A percentile compares a stretch with the other conserved stretches of the same genome.
phyloP scores from a whole-genome alignment of 2,329 filamentous ascomycete species.

The Hysterium pulicare region DNA sequence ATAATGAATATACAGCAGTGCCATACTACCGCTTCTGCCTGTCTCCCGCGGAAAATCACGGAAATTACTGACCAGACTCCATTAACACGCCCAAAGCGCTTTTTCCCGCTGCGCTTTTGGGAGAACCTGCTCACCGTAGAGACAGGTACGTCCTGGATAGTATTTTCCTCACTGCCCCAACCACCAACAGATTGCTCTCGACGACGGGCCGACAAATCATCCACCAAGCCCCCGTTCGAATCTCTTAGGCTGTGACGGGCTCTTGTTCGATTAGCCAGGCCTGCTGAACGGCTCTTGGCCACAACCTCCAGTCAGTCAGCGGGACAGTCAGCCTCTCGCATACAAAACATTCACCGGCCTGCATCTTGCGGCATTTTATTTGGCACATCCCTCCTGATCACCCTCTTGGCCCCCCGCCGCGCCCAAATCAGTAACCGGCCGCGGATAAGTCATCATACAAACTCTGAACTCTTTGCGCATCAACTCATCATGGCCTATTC shows the following conservation, averaged over 20 bases:
- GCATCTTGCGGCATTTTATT: conserved; percentile 8
- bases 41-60: neutral
- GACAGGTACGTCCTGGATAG: too few species aligned
- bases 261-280: conserved; percentile 5
- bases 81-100: too few species aligned
- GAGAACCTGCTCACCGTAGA: neutral
- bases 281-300: conserved; percentile 7
- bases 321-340: conserved; percentile 6
- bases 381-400: neutral
- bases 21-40: too few species aligned
- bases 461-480: conserved; percentile 5
- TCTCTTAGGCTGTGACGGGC: neutral
- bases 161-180: neutral
- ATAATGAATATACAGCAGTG: too few species aligned
- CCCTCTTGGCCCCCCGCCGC: neutral
- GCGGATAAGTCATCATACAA: too few species aligned
- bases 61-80: too few species aligned
- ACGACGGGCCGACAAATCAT: conserved; percentile 1
- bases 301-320: conserved; percentile 10
- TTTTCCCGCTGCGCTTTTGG: neutral
- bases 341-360: neutral
- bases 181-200: neutral
- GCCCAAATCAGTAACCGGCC: conserved; percentile 3
- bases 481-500: conserved; percentile 73
- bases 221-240: conserved; percentile 4